Evolutionary conservation across 371 early-diverging fungal genomes (phyloP).

Genomic region (Haplosporangium sp.): DNA sequence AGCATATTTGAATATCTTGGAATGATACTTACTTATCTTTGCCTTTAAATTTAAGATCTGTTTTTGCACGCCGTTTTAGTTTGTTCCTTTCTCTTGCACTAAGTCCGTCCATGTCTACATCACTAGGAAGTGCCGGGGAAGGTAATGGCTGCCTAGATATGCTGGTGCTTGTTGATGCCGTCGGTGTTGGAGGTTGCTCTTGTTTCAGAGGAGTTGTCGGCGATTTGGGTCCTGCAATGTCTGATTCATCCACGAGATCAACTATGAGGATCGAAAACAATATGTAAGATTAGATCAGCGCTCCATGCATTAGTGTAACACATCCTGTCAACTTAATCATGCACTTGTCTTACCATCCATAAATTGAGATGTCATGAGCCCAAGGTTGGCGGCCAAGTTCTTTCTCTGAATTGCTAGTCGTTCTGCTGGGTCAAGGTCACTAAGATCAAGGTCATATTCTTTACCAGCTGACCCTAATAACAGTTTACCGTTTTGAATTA

Average conservation of each 20-base stretch:
- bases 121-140: constrained; percentile 37
- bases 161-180: constrained; percentile 38
- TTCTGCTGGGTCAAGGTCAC: constrained; percentile 86
- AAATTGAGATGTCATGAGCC: constrained; percentile 86
- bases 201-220: constrained; percentile 43
- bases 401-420: constrained; percentile 86
- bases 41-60: constrained; percentile 82
- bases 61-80: constrained; percentile 89
- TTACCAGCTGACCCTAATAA: constrained; percentile 89
- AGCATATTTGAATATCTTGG: background rate
- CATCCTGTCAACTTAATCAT: too few species aligned
- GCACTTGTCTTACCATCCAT: constrained; percentile 77
- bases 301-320: background rate
- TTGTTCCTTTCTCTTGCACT: constrained; percentile 92
- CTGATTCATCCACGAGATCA: constrained; percentile 77
- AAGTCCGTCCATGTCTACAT: constrained; percentile 83
- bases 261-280: constrained; percentile 57
- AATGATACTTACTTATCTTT: constrained; percentile 73
- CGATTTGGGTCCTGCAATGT: constrained; percentile 59
- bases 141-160: constrained; percentile 41
- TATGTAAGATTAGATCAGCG: background rate
- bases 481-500: constrained; percentile 84
- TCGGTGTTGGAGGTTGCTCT: constrained; percentile 55
- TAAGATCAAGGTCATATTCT: constrained; percentile 91
- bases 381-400: constrained; percentile 87